Evolutionary conservation across 208 protist species (phyloP).

Genomic region (Wallacemonas sp.): DNA sequence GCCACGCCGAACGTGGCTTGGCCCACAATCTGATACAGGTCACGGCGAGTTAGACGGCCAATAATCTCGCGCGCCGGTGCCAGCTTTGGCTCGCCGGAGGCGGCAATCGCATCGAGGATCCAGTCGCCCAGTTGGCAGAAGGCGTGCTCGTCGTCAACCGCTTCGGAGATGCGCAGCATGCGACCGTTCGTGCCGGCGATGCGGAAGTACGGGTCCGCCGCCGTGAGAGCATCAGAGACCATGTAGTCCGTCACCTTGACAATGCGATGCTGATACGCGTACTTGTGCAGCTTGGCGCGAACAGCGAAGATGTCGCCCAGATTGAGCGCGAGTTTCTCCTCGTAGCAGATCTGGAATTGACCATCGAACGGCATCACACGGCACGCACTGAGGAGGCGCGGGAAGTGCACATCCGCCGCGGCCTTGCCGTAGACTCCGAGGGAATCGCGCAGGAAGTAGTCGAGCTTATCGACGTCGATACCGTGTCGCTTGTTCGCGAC

Average conservation of each 20-base stretch:
- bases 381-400: constrained; percentile 81
- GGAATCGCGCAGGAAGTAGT: constrained; percentile 96
- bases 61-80: constrained; percentile 57
- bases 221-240: constrained; percentile 90
- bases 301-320: constrained; percentile 95
- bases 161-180: constrained; percentile 51
- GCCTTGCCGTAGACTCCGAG: constrained; percentile 91
- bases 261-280: constrained; percentile 95
- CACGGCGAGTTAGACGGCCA: constrained; percentile 60
- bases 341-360: constrained; percentile 86
- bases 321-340: constrained; percentile 77
- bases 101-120: constrained; percentile 83
- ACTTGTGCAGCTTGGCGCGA: constrained; percentile 95
- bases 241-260: constrained; percentile 95
- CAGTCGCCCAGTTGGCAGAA: constrained; percentile 88
- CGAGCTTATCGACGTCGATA: constrained; percentile 97
- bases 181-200: constrained; percentile 48
- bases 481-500: constrained; percentile 92
- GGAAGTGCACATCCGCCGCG: constrained; percentile 83
- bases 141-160: constrained; percentile 46
- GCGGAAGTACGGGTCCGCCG: constrained; percentile 77
- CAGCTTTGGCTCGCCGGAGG: constrained; percentile 50
- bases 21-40: constrained; percentile 70
- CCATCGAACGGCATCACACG: constrained; percentile 78
- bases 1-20: constrained; percentile 33